A percentile compares a stretch with the other conserved stretches of the same genome.
These are phyloP conservation scores for Groenewaldozyma salmanticensis DNA, from an alignment of 805 yeast species.

Conservation along the genomic window DNA sequence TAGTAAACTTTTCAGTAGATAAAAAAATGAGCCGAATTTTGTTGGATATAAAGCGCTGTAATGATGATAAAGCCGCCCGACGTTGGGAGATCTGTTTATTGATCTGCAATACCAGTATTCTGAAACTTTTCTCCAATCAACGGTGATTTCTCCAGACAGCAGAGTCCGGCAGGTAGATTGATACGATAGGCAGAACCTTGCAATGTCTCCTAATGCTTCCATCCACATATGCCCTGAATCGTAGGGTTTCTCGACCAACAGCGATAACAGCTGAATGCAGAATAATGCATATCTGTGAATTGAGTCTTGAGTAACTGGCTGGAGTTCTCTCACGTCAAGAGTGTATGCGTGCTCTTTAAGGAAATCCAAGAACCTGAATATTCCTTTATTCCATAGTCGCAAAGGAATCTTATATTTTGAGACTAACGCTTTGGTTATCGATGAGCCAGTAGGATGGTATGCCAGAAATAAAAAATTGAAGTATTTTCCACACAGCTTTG, in stretches of 20 bases:
- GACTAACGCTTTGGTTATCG: constrained; percentile 13
- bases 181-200: constrained; percentile 80
- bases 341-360: constrained; percentile 12
- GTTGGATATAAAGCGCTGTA: constrained; percentile 80
- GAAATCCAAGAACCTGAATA: constrained; percentile 18
- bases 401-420: constrained; percentile 18
- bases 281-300: constrained; percentile 15
- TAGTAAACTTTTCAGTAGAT: constrained; percentile 18
- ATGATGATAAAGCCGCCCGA: constrained; percentile 79
- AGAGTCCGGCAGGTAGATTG: constrained; percentile 83
- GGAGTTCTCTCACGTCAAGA: constrained; percentile 8
- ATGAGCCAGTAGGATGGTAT: constrained; percentile 16
- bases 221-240: constrained; percentile 44
- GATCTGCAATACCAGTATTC: constrained; percentile 77
- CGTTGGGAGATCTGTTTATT: constrained; percentile 65
- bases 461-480: constrained; percentile 19
- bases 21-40: constrained; percentile 26
- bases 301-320: constrained; percentile 13
- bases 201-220: constrained; percentile 76
- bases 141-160: constrained; percentile 45
- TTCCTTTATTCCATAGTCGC: constrained; percentile 20
- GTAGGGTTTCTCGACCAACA: constrained; percentile 19
- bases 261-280: constrained; percentile 15
- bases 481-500: constrained; percentile 14
- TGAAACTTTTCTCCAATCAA: constrained; percentile 79